These are phyloP conservation scores for Comarum palustre DNA, from an alignment of 306 rosid species.

Conservation along the genomic window DNA sequence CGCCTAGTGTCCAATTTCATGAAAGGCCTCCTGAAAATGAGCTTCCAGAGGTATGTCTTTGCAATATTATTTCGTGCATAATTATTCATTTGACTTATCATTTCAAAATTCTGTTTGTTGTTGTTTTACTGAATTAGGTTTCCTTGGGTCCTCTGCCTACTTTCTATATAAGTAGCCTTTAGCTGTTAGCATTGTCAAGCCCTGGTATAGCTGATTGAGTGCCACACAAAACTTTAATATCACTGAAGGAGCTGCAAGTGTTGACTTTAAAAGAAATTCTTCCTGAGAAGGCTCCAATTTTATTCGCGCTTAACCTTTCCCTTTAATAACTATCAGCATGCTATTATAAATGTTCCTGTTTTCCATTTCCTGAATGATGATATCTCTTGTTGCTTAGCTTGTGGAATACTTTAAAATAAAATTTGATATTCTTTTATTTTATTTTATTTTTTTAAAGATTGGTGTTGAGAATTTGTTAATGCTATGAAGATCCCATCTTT, in stretches of 20 bases:
- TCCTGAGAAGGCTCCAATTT: neutral
- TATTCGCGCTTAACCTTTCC: neutral
- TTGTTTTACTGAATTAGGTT: neutral
- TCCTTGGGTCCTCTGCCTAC: neutral
- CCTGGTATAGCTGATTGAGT: neutral
- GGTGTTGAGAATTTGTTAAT: neutral
- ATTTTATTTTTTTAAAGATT: too few species aligned
- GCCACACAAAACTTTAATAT: neutral
- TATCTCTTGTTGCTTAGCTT: neutral
- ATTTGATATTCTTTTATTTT: too few species aligned
- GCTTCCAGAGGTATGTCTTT: constrained; percentile 60
- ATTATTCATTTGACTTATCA: neutral
- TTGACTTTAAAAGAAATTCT: neutral
- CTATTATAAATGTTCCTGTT: neutral
- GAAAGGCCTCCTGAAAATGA: constrained; percentile 82
- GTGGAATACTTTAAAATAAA: neutral
- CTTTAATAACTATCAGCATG: neutral
- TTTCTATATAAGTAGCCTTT: neutral
- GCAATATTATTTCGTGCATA: neutral
- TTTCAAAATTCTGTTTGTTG: neutral
- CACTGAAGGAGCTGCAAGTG: neutral
- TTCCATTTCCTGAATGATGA: neutral
- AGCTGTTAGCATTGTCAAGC: neutral
- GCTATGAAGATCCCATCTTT: neutral
- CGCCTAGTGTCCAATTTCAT: constrained; percentile 80